phyloP scores from a whole-genome alignment of 345 rosid species.

The Dipteronia sinensis region DNA sequence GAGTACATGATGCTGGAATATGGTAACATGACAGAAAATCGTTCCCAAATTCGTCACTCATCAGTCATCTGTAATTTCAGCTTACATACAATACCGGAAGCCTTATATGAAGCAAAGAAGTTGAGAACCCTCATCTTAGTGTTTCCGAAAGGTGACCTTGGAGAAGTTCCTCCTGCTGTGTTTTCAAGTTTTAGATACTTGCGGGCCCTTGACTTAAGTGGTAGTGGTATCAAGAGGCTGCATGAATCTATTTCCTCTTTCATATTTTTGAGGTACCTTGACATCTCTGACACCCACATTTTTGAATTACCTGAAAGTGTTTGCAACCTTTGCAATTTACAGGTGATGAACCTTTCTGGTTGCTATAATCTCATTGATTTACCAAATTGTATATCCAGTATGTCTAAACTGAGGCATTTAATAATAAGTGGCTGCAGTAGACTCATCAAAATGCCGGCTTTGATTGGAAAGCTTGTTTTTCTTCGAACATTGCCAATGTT shows the following conservation, averaged over 20 bases:
- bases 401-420: constrained; percentile 26
- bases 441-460: constrained; percentile 16
- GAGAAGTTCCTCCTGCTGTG: constrained; percentile 17
- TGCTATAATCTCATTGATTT: constrained; percentile 27
- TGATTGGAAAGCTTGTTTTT: constrained; percentile 15
- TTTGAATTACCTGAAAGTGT: constrained; percentile 22
- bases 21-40: not conserved
- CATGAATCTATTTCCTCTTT: constrained; percentile 15
- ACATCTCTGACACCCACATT: constrained; percentile 25
- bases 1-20: constrained; percentile 18
- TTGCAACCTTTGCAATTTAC: constrained; percentile 25
- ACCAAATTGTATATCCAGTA: constrained; percentile 8
- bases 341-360: constrained; percentile 24
- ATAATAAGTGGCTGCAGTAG: constrained; percentile 18
- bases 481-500: constrained; percentile 27
- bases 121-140: constrained; percentile 30
- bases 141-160: constrained; percentile 26
- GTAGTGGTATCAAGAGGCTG: constrained; percentile 26
- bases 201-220: constrained; percentile 28
- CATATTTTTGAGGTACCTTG: constrained; percentile 29
- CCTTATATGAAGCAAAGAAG: constrained; percentile 23
- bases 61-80: constrained; percentile 12
- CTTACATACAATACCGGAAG: constrained; percentile 17
- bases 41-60: constrained; percentile 17
- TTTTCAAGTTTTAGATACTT: constrained; percentile 29